Base-by-base conservation (phyloP, 495 filamentous ascomycete species). In the Penicillium soppii region DNA sequence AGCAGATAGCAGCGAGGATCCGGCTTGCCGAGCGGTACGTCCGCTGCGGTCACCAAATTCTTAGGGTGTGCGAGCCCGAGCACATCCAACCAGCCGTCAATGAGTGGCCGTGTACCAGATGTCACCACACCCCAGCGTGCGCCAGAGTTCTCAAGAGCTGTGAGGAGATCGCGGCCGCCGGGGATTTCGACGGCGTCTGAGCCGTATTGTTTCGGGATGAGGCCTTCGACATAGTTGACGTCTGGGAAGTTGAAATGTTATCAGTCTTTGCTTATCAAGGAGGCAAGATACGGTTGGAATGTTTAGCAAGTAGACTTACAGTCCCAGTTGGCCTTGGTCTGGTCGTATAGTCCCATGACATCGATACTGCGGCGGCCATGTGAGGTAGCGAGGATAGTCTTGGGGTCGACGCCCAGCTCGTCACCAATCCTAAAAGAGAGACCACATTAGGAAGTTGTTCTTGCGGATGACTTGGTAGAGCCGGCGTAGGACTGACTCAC, bases 91-190 rank as follows among this genome's bases (percentile, higher is more conserved):
- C 94, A 98, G 39, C 91, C 92, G 16, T 80, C 80, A 4, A 96
- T 82, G 12, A 98, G 79, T 4, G 90, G 87, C 35, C 78, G 73
- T 0, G 90, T 92, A 21, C 94, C 94, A 2, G 87, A 92, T 5
- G 94, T 98, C 7, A 97, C 92, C 50, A 98, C 92, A 20, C 89
- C 87, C 94, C 94, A 98, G 38, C 82, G 83, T 0, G 81, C 84
- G 38, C 73, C 65, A 26, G 70, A 67, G 25, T 71, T 61, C 49
- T 87, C 79, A 7, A 89, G 74, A n/a, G 74, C 62, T 43, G 76
- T 61, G 49, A 90, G 78, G 43, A 89, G 59, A 35, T 61, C 62
- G 50, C 84, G 74, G 17, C 78, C 74, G 25, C 90, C 91, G 35
- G 87, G 88, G 60, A 96, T 87, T 68, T 95, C 91, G 45, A 85